Evolutionary conservation across 2,329 filamentous ascomycete genomes (phyloP).

Genomic region (Alternaria sp.): DNA sequence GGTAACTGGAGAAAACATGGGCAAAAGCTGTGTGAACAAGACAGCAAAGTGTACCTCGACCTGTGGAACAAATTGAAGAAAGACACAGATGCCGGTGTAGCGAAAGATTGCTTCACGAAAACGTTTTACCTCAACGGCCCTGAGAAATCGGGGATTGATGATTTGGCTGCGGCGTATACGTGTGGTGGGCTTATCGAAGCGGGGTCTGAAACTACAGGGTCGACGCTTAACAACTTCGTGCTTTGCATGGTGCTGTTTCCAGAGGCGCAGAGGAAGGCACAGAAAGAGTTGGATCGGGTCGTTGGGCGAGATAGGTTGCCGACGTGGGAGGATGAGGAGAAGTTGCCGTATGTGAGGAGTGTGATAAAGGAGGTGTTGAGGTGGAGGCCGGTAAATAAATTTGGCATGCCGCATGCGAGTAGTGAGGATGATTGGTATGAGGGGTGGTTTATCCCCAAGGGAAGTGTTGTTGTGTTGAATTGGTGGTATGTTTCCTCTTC

Average conservation of each 20-base stretch:
- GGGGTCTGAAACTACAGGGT: slow-evolving; percentile 41
- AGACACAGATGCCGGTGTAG: slow-evolving; percentile 37
- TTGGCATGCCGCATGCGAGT: slow-evolving; percentile 44
- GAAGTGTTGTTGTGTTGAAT: slow-evolving; percentile 39
- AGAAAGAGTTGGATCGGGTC: slow-evolving; percentile 38
- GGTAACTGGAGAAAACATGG: slow-evolving; percentile 39
- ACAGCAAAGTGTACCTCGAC: slow-evolving; percentile 41
- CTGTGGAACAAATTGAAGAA: slow-evolving; percentile 41
- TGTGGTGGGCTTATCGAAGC: slow-evolving; percentile 45
- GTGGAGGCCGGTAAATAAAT: slow-evolving; percentile 41
- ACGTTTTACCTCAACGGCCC: slow-evolving; percentile 44
- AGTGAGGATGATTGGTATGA: slow-evolving; percentile 44
- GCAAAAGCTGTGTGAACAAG: slow-evolving; percentile 35
- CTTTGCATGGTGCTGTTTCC: slow-evolving; percentile 39
- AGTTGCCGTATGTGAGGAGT: slow-evolving; percentile 45
- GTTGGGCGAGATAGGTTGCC: slow-evolving; percentile 40
- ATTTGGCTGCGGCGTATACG: slow-evolving; percentile 42
- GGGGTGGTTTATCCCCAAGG: slow-evolving; percentile 51
- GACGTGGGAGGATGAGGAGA: slow-evolving; percentile 37
- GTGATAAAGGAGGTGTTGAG: slow-evolving; percentile 41
- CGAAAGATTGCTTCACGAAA: slow-evolving; percentile 43
- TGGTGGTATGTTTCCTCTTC: slow-evolving; percentile 34
- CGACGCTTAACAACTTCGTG: slow-evolving; percentile 41
- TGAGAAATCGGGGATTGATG: slow-evolving; percentile 41
- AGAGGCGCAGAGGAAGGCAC: slow-evolving; percentile 30